A percentile compares a stretch with the other conserved stretches of the same genome.
Conservation (phyloP, 345 rosid genomes). For the Psidium friedrichsthalianum region DNA sequence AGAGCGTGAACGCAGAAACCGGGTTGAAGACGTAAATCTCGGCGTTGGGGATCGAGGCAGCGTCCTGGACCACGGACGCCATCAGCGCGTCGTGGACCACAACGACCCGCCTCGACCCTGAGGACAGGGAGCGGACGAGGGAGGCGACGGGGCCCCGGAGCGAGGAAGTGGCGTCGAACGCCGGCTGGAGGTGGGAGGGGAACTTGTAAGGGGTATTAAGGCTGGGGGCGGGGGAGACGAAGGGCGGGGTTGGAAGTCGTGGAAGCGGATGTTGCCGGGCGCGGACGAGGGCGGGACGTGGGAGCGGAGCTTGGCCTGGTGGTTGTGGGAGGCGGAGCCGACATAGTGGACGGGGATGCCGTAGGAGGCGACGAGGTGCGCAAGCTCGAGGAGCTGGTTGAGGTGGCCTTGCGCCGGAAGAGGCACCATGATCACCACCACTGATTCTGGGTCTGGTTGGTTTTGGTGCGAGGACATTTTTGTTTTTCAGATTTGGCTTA, state of each 20-base stretch:
- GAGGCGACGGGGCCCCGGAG: slow-evolving; percentile 2
- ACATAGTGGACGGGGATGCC: slow-evolving; percentile 11
- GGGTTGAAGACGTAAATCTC: slow-evolving; percentile 4
- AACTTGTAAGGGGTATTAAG: slow-evolving; percentile 6
- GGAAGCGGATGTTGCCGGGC: slow-evolving; percentile 4
- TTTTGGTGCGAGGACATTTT: neutral
- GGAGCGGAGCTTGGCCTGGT: slow-evolving; percentile 6
- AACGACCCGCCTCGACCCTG: neutral
- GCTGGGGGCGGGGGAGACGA: slow-evolving; percentile 6
- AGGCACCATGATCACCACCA: slow-evolving; percentile 10
- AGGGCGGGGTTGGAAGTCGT: slow-evolving; percentile 9
- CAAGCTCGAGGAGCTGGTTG: slow-evolving; percentile 11
- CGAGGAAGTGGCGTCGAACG: neutral
- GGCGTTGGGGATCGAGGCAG: neutral
- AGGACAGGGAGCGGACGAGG: slow-evolving; percentile 1
- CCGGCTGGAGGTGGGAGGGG: slow-evolving; percentile 8
- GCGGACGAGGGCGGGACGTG: neutral
- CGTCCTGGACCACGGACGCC: slow-evolving; percentile 8
- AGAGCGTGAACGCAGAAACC: slow-evolving; percentile 4
- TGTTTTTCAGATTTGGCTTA: neutral
- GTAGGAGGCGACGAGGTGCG: slow-evolving; percentile 6
- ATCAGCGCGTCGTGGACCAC: slow-evolving; percentile 6
- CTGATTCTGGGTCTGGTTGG: neutral
- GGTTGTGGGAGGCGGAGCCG: slow-evolving; percentile 7
- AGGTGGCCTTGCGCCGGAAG: slow-evolving; percentile 15